Percentiles rank a stretch among this genome's conserved stretches.
Evolutionary conservation across 2,329 filamentous ascomycete genomes (phyloP).

Genomic region (Colletotrichum phormii): DNA sequence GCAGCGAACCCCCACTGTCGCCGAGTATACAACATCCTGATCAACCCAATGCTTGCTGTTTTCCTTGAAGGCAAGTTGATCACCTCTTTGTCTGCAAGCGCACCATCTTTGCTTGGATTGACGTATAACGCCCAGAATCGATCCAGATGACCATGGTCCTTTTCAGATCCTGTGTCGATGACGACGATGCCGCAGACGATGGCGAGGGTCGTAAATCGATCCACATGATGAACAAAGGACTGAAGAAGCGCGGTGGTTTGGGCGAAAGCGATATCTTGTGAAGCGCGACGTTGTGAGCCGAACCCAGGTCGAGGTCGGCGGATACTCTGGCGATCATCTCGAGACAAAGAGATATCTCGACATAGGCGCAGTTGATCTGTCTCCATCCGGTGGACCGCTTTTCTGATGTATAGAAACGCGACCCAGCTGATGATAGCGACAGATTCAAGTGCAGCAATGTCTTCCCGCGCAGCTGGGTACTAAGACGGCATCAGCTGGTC

Average conservation of each 20-base stretch:
- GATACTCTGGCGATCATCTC: conserved; percentile 1
- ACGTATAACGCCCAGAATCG: neutral
- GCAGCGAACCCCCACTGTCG: neutral
- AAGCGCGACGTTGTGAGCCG: conserved; percentile 1
- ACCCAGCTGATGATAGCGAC: neutral
- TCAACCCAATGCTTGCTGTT: neutral
- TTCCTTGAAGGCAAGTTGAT: neutral
- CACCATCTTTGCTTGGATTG: neutral
- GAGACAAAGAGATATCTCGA: conserved; percentile 19
- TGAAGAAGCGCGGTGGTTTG: neutral
- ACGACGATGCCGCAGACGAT: neutral
- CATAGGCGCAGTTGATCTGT: neutral
- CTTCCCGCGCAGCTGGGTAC: neutral
- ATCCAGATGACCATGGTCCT: neutral
- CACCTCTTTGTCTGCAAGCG: neutral
- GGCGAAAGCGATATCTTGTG: neutral
- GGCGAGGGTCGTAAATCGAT: neutral
- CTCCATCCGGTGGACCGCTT: neutral
- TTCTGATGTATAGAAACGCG: neutral
- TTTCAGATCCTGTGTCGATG: conserved; percentile 4
- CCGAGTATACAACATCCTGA: neutral
- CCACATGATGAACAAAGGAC: conserved; percentile 3
- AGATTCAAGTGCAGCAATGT: neutral
- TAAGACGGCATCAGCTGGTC: neutral
- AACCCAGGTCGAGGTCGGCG: neutral